Conservation (phyloP, 495 filamentous ascomycete species). For the Daldinia grandis region DNA sequence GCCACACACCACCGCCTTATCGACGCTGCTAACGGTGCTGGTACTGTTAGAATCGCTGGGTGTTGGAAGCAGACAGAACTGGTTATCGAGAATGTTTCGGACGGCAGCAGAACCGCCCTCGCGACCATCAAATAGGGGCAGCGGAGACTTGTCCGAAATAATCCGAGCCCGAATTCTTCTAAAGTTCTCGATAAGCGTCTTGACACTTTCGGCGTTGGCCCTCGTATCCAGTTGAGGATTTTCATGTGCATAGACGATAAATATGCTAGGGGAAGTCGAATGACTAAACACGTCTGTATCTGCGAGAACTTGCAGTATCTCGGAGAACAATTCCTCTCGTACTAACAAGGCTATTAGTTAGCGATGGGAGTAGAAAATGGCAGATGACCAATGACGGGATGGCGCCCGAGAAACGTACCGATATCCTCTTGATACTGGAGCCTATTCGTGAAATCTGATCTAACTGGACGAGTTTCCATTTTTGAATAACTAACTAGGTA, state of each 20-base stretch:
- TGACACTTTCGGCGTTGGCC: not conserved
- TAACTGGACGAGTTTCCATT: not conserved
- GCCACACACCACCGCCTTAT: conserved; percentile 6
- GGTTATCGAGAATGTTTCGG: not conserved
- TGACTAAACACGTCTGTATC: conserved; percentile 6
- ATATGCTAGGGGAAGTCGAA: conserved; percentile 4
- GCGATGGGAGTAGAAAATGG: not conserved
- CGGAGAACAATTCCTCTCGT: not conserved
- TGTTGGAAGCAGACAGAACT: not conserved
- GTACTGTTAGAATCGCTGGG: not conserved
- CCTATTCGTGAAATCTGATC: not conserved
- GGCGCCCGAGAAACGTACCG: not conserved
- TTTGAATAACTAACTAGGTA: too few relatives aligned
- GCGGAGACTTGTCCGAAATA: not conserved
- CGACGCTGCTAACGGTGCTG: not conserved
- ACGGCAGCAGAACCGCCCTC: not conserved
- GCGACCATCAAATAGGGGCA: not conserved
- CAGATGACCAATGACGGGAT: too few relatives aligned
- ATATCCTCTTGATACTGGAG: not conserved
- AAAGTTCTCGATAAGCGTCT: not conserved
- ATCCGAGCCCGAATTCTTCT: not conserved
- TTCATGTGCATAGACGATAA: conserved; percentile 19
- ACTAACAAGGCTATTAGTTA: not conserved
- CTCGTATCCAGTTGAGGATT: not conserved
- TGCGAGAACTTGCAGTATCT: not conserved